A percentile compares a stretch with the other conserved stretches of the same genome.
Conservation (phyloP, 163 green algal genomes). For the Chlorella variabilis region DNA sequence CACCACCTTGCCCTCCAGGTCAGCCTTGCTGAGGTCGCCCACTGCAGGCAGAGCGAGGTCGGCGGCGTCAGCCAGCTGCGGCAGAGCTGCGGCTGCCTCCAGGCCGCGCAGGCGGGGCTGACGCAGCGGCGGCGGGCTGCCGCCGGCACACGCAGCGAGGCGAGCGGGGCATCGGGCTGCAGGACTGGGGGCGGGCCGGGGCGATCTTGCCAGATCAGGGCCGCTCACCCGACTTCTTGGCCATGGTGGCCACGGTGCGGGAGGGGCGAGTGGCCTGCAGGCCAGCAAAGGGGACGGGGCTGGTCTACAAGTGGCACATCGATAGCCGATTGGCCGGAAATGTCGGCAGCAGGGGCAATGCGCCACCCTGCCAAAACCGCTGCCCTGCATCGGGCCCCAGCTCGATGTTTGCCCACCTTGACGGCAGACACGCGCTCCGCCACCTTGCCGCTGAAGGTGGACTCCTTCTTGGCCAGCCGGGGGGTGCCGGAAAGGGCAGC, state of each 20-base stretch:
- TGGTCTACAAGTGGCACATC: too few species aligned
- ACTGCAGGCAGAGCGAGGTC: conserved; percentile 16
- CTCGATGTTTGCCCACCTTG: conserved; percentile 16
- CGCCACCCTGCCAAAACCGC: too few species aligned
- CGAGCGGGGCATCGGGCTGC: too few species aligned
- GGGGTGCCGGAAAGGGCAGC: background rate
- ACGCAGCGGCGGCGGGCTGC: background rate
- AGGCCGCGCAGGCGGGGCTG: background rate
- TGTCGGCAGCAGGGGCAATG: background rate
- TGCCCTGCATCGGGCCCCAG: background rate
- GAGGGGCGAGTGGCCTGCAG: conserved; percentile 36
- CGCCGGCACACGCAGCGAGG: too few species aligned
- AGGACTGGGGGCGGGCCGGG: too few species aligned
- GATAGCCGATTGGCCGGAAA: too few species aligned
- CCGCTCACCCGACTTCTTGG: conserved; percentile 39
- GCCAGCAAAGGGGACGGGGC: background rate
- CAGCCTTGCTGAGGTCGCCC: conserved; percentile 86
- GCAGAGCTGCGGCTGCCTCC: too few species aligned
- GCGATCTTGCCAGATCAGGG: too few species aligned
- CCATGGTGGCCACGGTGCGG: conserved; percentile 49
- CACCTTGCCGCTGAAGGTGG: conserved; percentile 28
- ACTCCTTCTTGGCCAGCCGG: conserved; percentile 28
- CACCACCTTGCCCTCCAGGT: conserved; percentile 91
- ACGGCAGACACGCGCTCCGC: conserved; percentile 36
- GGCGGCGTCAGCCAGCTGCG: background rate